Evolutionary conservation across 2,329 filamentous ascomycete genomes (phyloP).

Genomic region (Thelonectria blattea): DNA sequence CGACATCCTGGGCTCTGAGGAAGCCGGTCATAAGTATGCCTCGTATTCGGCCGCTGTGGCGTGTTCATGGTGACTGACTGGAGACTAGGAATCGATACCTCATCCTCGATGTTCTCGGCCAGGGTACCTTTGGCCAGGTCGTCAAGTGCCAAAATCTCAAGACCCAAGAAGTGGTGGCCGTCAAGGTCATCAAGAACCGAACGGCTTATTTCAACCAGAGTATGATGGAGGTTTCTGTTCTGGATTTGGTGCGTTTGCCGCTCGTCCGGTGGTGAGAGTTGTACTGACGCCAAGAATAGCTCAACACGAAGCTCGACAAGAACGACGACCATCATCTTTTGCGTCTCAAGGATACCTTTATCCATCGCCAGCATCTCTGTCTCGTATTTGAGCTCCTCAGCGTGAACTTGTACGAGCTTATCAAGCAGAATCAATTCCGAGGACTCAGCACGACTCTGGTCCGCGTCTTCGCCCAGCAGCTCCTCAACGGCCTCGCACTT

Average conservation of each 20-base stretch:
- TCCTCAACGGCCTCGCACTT: constrained; percentile 89
- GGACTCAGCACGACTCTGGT: constrained; percentile 96
- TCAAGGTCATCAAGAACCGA: constrained; percentile 99
- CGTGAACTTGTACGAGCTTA: constrained; percentile 97
- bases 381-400: constrained; percentile 95
- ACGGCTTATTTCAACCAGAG: constrained; percentile 99
- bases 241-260: constrained; percentile 75
- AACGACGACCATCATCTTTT: constrained; percentile 98
- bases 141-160: constrained; percentile 99
- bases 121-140: constrained; percentile 97
- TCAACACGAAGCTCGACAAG: constrained; percentile 98
- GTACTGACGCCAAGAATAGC: constrained; percentile 54
- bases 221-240: constrained; percentile 99
- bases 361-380: constrained; percentile 95
- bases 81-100: constrained; percentile 84
- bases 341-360: constrained; percentile 96
- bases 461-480: constrained; percentile 94
- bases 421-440: constrained; percentile 99
- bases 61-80: constrained; percentile 18
- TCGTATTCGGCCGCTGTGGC: neutral
- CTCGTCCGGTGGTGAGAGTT: too few relatives aligned
- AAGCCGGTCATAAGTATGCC: constrained; percentile 91
- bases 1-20: constrained; percentile 96
- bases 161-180: constrained; percentile 96
- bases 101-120: constrained; percentile 94